Base-by-base conservation (phyloP, 228 moss, liverwort and hornwort species). In the Sphagnum fallax region DNA sequence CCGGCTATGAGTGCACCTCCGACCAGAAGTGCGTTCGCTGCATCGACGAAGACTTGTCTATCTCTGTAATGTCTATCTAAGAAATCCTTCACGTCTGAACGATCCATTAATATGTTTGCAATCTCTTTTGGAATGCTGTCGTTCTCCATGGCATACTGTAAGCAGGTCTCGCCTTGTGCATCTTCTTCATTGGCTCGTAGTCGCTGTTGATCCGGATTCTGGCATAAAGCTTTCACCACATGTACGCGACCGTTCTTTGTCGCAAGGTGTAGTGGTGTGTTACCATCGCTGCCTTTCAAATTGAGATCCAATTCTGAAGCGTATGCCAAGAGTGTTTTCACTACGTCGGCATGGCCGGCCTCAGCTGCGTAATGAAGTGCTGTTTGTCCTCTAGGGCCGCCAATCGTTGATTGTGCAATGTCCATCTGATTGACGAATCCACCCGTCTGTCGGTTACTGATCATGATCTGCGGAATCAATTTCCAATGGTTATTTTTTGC, bases 331-430 rank as follows among this genome's bases (percentile, higher is more conserved):
- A 76, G 32, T 61, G 61, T 12, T 47, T 13, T 62, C 55, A 72
- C 66, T n/a, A 70, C 16, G 65, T 65, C 5, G 62, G 70, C 47
- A 53, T 76, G 73, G 15, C 76, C 76, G 7, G 67, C 55, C 52
- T 63, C 72, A 10, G 80, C 80, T 51, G 80, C 80, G 18, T 73
- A 47, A 68, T 80, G 80, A 59, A 80, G 80, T 53, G 80, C 53
- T 4, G 76, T 80, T 60, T 62, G n/a, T n/a, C n/a, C n/a, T n/a
- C n/a, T n/a, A n/a, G n/a, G n/a, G n/a, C n/a, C n/a, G n/a, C n/a
- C n/a, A n/a, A n/a, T n/a, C n/a, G n/a, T n/a, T n/a, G n/a, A n/a
- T 16, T 55, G 51, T 58, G 69, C 57, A 50, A 16, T n/a, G 52
- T n/a, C 32, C 32, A 32, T 14, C 74, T 68, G 52, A 63, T 57